Evolutionary conservation across 371 early-diverging fungal genomes (phyloP).

Genomic region (Choanephora cucurbitarum): DNA sequence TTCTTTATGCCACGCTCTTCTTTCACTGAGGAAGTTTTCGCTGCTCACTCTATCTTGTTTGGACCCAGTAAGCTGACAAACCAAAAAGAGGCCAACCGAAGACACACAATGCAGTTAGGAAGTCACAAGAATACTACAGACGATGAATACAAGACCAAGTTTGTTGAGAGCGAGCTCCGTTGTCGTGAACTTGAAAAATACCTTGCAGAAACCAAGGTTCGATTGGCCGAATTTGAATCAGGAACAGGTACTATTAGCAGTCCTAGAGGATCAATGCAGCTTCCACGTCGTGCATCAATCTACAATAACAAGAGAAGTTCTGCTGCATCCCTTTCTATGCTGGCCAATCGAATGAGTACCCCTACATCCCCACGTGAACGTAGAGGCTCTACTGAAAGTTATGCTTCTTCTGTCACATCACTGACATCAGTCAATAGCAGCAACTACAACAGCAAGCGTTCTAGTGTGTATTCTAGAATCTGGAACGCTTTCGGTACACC

Average conservation of each 20-base stretch:
- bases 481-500: slow-evolving; percentile 41
- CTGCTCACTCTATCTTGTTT: slow-evolving; percentile 41
- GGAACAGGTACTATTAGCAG: slow-evolving; percentile 4
- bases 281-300: slow-evolving; percentile 20
- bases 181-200: slow-evolving; percentile 54
- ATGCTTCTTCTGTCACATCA: slow-evolving; percentile 41
- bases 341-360: slow-evolving; percentile 31
- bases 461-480: slow-evolving; percentile 50
- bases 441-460: slow-evolving; percentile 37
- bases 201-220: slow-evolving; percentile 51
- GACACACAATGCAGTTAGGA: slow-evolving; percentile 24
- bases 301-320: slow-evolving; percentile 29
- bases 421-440: slow-evolving; percentile 35
- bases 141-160: slow-evolving; percentile 38
- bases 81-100: slow-evolving; percentile 15
- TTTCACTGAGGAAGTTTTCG: slow-evolving; percentile 53
- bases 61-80: slow-evolving; percentile 12
- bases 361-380: slow-evolving; percentile 25
- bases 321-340: slow-evolving; percentile 29
- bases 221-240: slow-evolving; percentile 46
- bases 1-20: slow-evolving; percentile 43
- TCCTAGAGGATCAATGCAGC: slow-evolving; percentile 24
- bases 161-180: slow-evolving; percentile 46
- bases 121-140: slow-evolving; percentile 2
- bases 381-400: slow-evolving; percentile 41